A percentile compares a stretch with the other conserved stretches of the same genome.
Conservation (phyloP, 1,284 basidiomycete species). For the Abortiporus biennis region DNA sequence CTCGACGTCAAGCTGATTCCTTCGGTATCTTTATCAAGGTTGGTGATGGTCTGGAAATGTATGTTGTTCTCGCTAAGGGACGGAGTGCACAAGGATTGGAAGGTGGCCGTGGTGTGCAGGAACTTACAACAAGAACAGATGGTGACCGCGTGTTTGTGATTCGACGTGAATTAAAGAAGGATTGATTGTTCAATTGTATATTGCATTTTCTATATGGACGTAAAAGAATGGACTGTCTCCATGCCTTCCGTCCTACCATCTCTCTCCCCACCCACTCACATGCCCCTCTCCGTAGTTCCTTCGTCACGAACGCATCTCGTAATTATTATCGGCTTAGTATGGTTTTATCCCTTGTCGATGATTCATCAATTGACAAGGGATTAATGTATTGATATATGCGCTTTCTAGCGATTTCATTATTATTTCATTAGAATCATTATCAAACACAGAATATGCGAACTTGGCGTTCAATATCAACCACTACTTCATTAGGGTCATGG, state of each 20-base stretch:
- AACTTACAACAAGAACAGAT: constrained; percentile 49
- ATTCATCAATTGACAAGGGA: no score
- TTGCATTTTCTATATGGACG: not conserved
- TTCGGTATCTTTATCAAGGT: constrained; percentile 45
- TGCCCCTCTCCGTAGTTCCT: not conserved
- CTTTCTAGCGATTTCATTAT: no score
- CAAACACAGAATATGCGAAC: no score
- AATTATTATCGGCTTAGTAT: not conserved
- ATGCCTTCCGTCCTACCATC: not conserved
- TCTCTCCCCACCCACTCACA: not conserved
- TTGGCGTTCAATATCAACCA: no score
- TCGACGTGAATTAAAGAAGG: constrained; percentile 69
- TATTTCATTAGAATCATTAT: no score
- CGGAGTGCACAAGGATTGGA: constrained; percentile 60
- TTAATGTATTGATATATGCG: no score
- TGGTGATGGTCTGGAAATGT: constrained; percentile 90
- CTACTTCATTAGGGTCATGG: no score
- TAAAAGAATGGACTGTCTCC: not conserved
- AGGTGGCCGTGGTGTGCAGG: constrained; percentile 51
- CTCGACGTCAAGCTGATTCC: constrained; percentile 7
- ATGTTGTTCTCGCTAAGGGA: constrained; percentile 72
- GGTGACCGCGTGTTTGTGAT: constrained; percentile 73
- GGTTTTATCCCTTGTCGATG: not conserved
- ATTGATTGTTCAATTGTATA: constrained; percentile 28
- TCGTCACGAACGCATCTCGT: not conserved